phyloP scores from a whole-genome alignment of 495 filamentous ascomycete genomes.

The Penicillium goetzii region DNA sequence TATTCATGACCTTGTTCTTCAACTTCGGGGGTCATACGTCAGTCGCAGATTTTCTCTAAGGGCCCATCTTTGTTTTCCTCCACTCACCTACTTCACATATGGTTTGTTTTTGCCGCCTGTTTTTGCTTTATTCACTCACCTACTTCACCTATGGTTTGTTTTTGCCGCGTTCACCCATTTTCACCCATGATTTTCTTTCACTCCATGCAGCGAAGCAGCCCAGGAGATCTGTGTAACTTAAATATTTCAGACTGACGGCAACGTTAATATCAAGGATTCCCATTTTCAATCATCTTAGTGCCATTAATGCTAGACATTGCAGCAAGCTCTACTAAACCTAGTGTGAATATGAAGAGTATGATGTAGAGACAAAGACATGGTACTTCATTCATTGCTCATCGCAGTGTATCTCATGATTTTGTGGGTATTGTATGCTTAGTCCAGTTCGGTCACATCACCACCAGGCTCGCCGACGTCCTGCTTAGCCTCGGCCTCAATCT shows the following conservation, averaged over 20 bases:
- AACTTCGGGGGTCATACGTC: slow-evolving; percentile 20
- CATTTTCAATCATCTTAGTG: not conserved
- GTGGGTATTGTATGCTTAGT: slow-evolving; percentile 30
- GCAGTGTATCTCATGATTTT: slow-evolving; percentile 15
- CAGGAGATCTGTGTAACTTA: slow-evolving; percentile 37
- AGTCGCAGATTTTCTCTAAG: slow-evolving; percentile 20
- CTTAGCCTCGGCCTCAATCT: slow-evolving; percentile 69
- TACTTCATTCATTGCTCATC: slow-evolving; percentile 20
- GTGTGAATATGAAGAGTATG: not conserved
- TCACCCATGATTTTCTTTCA: slow-evolving; percentile 28
- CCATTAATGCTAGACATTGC: not conserved
- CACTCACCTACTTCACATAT: not conserved
- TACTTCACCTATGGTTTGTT: not conserved
- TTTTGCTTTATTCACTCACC: too few species aligned
- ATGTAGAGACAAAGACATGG: slow-evolving; percentile 7
- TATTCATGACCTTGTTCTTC: slow-evolving; percentile 17
- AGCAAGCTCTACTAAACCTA: not conserved
- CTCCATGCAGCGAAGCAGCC: slow-evolving; percentile 36
- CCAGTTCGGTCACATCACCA: slow-evolving; percentile 47
- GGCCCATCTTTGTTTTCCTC: slow-evolving; percentile 3
- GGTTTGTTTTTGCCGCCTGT: not conserved
- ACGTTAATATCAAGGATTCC: slow-evolving; percentile 34
- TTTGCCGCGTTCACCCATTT: slow-evolving; percentile 9
- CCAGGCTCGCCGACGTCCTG: slow-evolving; percentile 47
- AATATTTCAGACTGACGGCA: slow-evolving; percentile 31